A percentile compares a stretch with the other conserved stretches of the same genome.
Conservation (phyloP, 2,329 filamentous ascomycete genomes). For the Pestalotiopsis sp. region DNA sequence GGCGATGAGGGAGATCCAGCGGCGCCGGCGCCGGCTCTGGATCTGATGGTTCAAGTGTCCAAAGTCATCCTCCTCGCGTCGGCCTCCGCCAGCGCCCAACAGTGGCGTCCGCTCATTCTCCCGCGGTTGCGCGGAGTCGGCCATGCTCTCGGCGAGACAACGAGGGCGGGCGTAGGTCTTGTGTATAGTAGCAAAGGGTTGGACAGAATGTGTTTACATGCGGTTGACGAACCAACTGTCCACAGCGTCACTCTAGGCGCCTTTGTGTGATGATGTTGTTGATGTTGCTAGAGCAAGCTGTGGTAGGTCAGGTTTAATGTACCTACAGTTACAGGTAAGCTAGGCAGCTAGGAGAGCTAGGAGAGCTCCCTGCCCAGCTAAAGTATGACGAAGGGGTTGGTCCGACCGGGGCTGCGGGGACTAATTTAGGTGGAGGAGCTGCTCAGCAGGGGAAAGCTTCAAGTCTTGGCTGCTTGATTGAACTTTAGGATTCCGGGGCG, state of each 20-base stretch:
- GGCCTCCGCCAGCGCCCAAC: background rate
- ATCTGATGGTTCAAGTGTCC: constrained; percentile 20
- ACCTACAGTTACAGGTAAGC: background rate
- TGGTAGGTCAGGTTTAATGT: background rate
- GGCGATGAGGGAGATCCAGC: constrained; percentile 32
- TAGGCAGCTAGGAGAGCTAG: background rate
- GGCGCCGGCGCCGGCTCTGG: constrained; percentile 29
- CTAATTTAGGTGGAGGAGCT: background rate
- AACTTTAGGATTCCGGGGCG: background rate
- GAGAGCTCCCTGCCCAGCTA: background rate
- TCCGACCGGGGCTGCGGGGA: background rate
- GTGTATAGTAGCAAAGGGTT: background rate
- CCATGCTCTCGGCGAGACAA: background rate
- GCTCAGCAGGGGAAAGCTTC: background rate
- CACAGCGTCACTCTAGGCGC: background rate
- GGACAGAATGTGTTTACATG: background rate
- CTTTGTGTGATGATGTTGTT: background rate
- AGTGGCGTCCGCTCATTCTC: constrained; percentile 11
- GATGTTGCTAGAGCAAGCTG: background rate
- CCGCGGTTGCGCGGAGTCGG: background rate
- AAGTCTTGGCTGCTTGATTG: background rate
- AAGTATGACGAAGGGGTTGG: background rate
- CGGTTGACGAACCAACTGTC: background rate
- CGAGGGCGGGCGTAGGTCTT: background rate
- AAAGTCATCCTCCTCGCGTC: constrained; percentile 1